Evolutionary conservation across 2,329 filamentous ascomycete genomes (phyloP).

Genomic region (Cercospora zeina): DNA sequence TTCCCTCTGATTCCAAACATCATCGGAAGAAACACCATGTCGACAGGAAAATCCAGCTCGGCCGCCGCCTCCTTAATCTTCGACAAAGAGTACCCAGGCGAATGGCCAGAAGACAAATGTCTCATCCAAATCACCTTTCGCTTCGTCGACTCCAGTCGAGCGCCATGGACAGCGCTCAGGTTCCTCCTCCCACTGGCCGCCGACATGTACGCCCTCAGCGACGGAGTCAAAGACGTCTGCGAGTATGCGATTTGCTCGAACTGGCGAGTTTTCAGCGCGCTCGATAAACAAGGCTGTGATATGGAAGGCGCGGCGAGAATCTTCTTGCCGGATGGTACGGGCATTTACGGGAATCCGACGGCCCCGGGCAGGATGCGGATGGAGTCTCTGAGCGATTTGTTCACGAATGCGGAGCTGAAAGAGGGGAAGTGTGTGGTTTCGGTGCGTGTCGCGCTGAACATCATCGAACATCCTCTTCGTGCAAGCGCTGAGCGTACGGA

Average conservation of each 20-base stretch:
- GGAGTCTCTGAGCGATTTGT: slow-evolving; percentile 2
- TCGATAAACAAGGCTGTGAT: background rate
- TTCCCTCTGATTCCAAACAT: background rate
- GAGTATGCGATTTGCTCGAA: background rate
- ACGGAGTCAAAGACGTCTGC: background rate
- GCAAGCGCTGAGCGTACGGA: background rate
- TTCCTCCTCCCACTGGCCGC: background rate
- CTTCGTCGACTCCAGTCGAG: background rate
- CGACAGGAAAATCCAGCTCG: background rate
- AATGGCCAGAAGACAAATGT: background rate
- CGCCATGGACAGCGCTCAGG: background rate
- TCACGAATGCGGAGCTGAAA: background rate
- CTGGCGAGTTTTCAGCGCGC: background rate
- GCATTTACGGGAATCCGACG: background rate
- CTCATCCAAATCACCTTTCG: background rate
- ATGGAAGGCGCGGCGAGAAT: slow-evolving; percentile 2
- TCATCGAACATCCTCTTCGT: background rate
- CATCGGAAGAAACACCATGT: background rate
- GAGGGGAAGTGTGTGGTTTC: background rate
- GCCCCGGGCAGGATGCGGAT: background rate
- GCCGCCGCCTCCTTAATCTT: background rate
- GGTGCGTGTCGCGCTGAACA: background rate
- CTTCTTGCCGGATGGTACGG: background rate
- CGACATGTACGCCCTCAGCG: background rate
- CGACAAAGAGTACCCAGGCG: background rate